Evolutionary conservation across 441 rosid species (phyloP), one percentile per base, ranked within the genome.

Genomic region (Viola pubescens): DNA sequence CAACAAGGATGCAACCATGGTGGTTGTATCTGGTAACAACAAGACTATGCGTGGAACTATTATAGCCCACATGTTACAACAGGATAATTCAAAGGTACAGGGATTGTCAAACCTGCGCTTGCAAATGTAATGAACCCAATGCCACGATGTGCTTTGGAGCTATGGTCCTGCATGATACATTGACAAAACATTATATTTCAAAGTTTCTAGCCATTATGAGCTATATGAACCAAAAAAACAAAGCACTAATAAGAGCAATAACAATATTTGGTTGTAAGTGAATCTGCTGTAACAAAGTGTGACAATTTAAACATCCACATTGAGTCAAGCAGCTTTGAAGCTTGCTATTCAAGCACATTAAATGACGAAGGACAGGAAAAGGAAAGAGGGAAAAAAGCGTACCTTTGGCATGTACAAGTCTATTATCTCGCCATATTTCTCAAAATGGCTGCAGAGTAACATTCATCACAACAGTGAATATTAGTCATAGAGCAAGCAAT

Each of bases 341-440:
- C 34, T 26, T 26, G 34, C 34, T 26, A 26, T 26, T 26, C 34
- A 26, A 26, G 34, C 34, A 26, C 34, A 26, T 26, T 26, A 26
- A 26, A 26, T 26, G 34, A 26, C 2, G 34, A 26, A 26, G 34
- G 34, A 26, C 34, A 26, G 51, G 44, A 59, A 37, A 67, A 39
- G 60, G 46, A 39, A 58, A 52, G 26, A 14, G 58, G 52, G 59
- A 39, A 46, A 54, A 19, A 51, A 54, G 59, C 59, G 58, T 72
- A 91, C 94, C 91, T 92, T 92, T 56, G 98, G 97, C 98, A 92
- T 92, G 73, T 89, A 89, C 46, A 92, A 64, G 79, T 89, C 98
- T 11, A 89, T 79, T 70, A 89, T 92, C 46, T 87, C 95, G 1
- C 97, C 98, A 69, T 87, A 92, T 74, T 74, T 84, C 82, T 82